Evolutionary conservation across 23 red algal genomes (phyloP), one percentile per base, ranked within the genome.

Genomic region (Gracilaria caudata): DNA sequence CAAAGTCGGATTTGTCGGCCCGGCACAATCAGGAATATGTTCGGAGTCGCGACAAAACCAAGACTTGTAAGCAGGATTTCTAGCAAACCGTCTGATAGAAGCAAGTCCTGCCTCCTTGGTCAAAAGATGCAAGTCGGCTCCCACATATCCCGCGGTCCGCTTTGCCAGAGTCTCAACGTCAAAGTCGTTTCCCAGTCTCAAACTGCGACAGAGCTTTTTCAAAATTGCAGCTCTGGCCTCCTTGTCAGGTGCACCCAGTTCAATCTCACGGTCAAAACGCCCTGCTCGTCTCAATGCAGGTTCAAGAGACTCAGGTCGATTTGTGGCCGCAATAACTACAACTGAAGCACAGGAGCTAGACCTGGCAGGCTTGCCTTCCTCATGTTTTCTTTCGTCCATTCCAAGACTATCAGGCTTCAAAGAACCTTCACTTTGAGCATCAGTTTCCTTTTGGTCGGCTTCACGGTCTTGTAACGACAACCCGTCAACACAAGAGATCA

Each of bases 261-360:
- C 97, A 47, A 99, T 86, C 55, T 99, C 97, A 14, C 84, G 73
- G 58, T 99, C 97, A 70, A 99, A 99, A 29, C 97, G 75, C 30
- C 97, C 97, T 8, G 97, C 92, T 44, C 97, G 77, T 86, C 97
- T 44, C 2, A 99, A 64, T 7, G 93, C 97, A 12, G 97, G 87
- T 46, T 99, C 97, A n/a, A 99, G 55, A 14, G 93, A 82, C 35
- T 99, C 97, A 33, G 92, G 83, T 72, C 97, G 68, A 46, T 90
- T 94, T 16, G 97, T 99, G 14, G 97, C 94, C 13, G 76, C 97
- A 80, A 99, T 87, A 7, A 99, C 91, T 53, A 99, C 68, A 53
- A 99, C 87, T 5, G 63, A 51, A 57, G 58, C 6, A 21, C 40
- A 40, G 34, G 9, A 56, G 16, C 25, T 44, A 35, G 7, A 1